phyloP scores from a whole-genome alignment of 331 rosid genomes.

The Malus hybrid region DNA sequence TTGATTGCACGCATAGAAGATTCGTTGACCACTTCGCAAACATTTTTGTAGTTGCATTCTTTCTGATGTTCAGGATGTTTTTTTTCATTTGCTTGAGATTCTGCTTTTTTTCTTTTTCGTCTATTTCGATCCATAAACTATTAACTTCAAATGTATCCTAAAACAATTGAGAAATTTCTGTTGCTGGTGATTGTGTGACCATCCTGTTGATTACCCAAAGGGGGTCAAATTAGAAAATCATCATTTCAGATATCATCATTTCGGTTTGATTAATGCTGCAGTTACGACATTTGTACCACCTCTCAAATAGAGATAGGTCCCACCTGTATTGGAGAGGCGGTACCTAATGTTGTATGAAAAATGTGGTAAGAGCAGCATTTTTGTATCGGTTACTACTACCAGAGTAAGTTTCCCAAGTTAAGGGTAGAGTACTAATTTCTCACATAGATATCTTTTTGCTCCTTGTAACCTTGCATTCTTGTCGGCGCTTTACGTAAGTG shows the following conservation, averaged over 20 bases:
- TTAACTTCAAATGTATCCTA: neutral
- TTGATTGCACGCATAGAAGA: neutral
- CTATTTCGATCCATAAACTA: neutral
- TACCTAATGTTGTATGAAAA: no score
- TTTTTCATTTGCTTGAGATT: neutral
- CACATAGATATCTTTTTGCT: neutral
- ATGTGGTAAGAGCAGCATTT: no score
- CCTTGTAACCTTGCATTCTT: neutral
- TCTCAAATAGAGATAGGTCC: no score
- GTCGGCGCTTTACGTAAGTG: neutral
- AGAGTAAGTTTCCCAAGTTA: neutral
- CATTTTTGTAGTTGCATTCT: neutral
- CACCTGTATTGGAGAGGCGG: no score
- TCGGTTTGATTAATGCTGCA: no score
- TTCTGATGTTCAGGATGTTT: neutral
- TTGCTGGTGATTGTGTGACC: neutral
- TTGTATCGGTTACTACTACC: no score
- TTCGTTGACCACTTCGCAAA: neutral
- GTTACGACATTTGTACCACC: no score
- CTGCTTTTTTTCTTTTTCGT: neutral
- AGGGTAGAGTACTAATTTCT: neutral
- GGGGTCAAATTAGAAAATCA: no score
- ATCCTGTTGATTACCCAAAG: neutral
- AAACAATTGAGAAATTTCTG: neutral
- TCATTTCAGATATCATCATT: no score